These are phyloP conservation scores for Fusarium sarcochroum DNA, from an alignment of 2,329 filamentous ascomycete species.

Conservation along the genomic window DNA sequence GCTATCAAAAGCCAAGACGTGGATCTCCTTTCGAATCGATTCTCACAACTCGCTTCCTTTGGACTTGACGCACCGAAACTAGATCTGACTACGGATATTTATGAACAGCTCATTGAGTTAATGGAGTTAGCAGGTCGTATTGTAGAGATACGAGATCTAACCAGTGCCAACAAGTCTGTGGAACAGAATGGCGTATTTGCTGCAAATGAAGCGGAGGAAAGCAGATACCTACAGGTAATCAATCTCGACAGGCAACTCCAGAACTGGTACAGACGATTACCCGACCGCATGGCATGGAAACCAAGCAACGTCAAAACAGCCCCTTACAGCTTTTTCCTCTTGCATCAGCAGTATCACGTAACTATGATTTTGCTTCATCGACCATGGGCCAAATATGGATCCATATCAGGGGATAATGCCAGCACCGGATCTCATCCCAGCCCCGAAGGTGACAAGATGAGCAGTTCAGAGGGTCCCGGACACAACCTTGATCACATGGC, in stretches of 20 bases:
- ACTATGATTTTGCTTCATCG: slow-evolving; percentile 67
- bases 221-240: slow-evolving; percentile 64
- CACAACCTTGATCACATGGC: slow-evolving; percentile 37
- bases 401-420: slow-evolving; percentile 52
- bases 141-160: slow-evolving; percentile 59
- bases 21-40: slow-evolving; percentile 61
- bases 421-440: slow-evolving; percentile 53
- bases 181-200: slow-evolving; percentile 51
- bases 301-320: slow-evolving; percentile 65
- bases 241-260: slow-evolving; percentile 67
- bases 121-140: slow-evolving; percentile 69
- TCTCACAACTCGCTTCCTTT: slow-evolving; percentile 59
- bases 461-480: slow-evolving; percentile 24
- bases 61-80: slow-evolving; percentile 34
- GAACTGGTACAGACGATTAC: slow-evolving; percentile 67
- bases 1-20: slow-evolving; percentile 68
- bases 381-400: slow-evolving; percentile 66
- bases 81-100: slow-evolving; percentile 56
- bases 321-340: slow-evolving; percentile 65
- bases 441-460: slow-evolving; percentile 45
- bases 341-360: slow-evolving; percentile 70
- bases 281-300: slow-evolving; percentile 64
- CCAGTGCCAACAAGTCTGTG: slow-evolving; percentile 52
- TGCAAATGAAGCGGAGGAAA: slow-evolving; percentile 56
- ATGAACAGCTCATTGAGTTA: slow-evolving; percentile 67